A percentile compares a stretch with the other conserved stretches of the same genome.
phyloP scores from a whole-genome alignment of 2,329 filamentous ascomycete genomes.

The Didymella segeticola region DNA sequence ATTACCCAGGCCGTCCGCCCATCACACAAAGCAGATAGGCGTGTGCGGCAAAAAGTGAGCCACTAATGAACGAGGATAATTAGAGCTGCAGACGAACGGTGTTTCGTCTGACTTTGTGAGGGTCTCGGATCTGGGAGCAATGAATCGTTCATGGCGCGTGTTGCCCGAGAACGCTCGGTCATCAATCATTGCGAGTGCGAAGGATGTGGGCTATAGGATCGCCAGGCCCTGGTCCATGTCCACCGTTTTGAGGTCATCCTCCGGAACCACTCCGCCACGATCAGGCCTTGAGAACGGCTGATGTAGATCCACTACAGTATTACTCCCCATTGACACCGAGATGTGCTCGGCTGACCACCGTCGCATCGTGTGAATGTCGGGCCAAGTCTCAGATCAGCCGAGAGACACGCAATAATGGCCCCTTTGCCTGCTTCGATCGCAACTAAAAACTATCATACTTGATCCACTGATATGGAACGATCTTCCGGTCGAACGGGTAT shows the following conservation, averaged over 20 bases:
- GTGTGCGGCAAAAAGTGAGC: slow-evolving; percentile 9
- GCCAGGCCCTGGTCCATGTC: slow-evolving; percentile 33
- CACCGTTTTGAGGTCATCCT: slow-evolving; percentile 41
- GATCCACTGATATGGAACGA: slow-evolving; percentile 22
- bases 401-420: slow-evolving; percentile 24
- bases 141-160: neutral
- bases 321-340: slow-evolving; percentile 30
- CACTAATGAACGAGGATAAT: slow-evolving; percentile 6
- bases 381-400: slow-evolving; percentile 49
- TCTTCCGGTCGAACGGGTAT: slow-evolving; percentile 28
- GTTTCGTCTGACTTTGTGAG: neutral
- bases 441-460: slow-evolving; percentile 8
- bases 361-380: slow-evolving; percentile 26
- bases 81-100: neutral
- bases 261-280: slow-evolving; percentile 40
- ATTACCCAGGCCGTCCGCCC: slow-evolving; percentile 3
- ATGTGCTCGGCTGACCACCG: slow-evolving; percentile 39
- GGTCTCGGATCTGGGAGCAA: neutral
- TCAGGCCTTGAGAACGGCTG: slow-evolving; percentile 39
- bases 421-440: slow-evolving; percentile 21
- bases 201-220: slow-evolving; percentile 21
- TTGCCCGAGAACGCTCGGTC: slow-evolving; percentile 16
- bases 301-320: slow-evolving; percentile 44
- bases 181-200: slow-evolving; percentile 19
- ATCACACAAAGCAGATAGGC: neutral